These are phyloP conservation scores for Vicia villosa DNA, from an alignment of 306 rosid species.

Conservation along the genomic window DNA sequence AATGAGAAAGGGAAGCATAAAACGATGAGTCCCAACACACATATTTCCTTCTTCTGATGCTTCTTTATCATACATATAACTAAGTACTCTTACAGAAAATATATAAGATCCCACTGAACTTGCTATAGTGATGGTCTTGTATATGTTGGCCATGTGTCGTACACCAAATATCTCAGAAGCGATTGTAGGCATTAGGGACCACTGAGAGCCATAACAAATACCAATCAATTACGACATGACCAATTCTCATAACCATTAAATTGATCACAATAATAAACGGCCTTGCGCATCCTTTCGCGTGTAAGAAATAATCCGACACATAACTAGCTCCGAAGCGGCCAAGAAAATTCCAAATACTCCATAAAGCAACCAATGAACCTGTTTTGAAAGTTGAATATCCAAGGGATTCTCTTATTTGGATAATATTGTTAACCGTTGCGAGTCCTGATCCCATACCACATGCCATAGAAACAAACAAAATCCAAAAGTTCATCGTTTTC, in stretches of 20 bases:
- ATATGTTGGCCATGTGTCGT: conserved; percentile 69
- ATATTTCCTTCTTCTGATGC: conserved; percentile 44
- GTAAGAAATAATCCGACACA: too few relatives aligned
- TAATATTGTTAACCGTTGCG: too few relatives aligned
- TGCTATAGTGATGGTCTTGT: conserved; percentile 68
- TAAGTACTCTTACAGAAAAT: conserved; percentile 66
- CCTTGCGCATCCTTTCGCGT: too few relatives aligned
- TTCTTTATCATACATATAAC: conserved; percentile 66
- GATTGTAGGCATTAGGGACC: conserved; percentile 78
- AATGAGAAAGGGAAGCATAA: conserved; percentile 50
- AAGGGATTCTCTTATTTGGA: too few relatives aligned
- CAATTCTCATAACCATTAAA: too few relatives aligned
- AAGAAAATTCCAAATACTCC: too few relatives aligned
- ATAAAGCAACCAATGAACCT: too few relatives aligned
- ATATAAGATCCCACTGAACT: conserved; percentile 71
- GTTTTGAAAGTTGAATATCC: too few relatives aligned
- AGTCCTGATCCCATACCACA: conserved; percentile 90
- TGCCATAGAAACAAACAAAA: conserved; percentile 66
- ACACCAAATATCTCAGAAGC: conserved; percentile 79
- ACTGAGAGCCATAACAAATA: conserved; percentile 80
- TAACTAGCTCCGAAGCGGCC: too few relatives aligned
- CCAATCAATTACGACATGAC: too few relatives aligned
- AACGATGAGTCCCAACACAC: conserved; percentile 59
- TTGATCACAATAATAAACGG: too few relatives aligned
- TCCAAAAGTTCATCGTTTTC: conserved; percentile 66